These are phyloP conservation scores for Euphrasia confusa DNA, from an alignment of 257 asterid genomes.

Conservation along the genomic window DNA sequence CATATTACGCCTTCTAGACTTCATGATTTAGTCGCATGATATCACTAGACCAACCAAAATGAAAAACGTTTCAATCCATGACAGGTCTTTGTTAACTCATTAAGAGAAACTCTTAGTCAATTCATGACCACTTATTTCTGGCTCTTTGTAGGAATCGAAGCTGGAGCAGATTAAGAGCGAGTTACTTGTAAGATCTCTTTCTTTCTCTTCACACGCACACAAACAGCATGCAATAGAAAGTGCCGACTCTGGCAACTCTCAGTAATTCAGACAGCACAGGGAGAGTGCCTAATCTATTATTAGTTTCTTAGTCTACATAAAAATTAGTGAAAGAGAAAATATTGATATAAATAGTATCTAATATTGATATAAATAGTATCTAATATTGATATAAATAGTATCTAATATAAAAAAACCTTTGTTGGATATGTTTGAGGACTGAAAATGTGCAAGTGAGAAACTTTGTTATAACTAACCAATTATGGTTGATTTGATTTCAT, in stretches of 20 bases:
- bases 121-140: conserved; percentile 18
- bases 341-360: too few species aligned
- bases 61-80: background rate
- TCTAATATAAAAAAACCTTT: too few species aligned
- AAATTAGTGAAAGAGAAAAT: too few species aligned
- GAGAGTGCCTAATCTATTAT: too few species aligned
- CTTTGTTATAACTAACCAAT: background rate
- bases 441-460: background rate
- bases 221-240: too few species aligned
- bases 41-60: background rate
- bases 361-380: too few species aligned
- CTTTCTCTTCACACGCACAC: background rate
- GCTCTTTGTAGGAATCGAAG: conserved; percentile 68
- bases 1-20: background rate
- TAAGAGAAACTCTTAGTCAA: background rate
- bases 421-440: background rate
- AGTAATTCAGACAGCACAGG: too few species aligned
- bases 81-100: background rate
- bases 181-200: conserved; percentile 51
- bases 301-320: too few species aligned
- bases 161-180: conserved; percentile 59
- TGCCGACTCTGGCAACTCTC: too few species aligned
- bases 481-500: too few species aligned
- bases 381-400: too few species aligned
- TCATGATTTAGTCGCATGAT: background rate